phyloP scores from a whole-genome alignment of 1,139 yeast species.

The Sugiyamaella neomexicana region DNA sequence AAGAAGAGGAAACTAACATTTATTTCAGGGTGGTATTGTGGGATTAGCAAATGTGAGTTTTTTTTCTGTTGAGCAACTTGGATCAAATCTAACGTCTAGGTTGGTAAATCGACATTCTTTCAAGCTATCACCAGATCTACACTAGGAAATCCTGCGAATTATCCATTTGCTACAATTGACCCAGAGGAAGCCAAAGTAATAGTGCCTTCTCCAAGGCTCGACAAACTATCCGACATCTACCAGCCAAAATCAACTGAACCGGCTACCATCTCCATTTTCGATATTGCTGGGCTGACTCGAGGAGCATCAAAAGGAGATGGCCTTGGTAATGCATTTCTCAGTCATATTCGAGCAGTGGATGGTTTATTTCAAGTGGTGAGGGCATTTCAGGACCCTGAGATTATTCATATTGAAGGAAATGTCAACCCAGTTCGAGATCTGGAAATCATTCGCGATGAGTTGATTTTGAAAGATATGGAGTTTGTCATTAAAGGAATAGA shows the following conservation, averaged over 20 bases:
- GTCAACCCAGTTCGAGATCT: constrained; percentile 90
- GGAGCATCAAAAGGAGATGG: constrained; percentile 98
- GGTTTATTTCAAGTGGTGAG: constrained; percentile 95
- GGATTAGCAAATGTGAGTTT: constrained; percentile 71
- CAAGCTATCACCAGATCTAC: constrained; percentile 76
- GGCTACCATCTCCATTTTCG: constrained; percentile 85
- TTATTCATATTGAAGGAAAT: constrained; percentile 91
- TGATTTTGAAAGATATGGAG: constrained; percentile 91
- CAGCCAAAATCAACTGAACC: constrained; percentile 74
- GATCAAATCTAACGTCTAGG: constrained; percentile 35
- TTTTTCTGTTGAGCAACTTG: not conserved
- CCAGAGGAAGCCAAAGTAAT: constrained; percentile 96
- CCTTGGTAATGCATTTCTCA: constrained; percentile 91
- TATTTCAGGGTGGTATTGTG: constrained; percentile 63
- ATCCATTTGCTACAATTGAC: constrained; percentile 95
- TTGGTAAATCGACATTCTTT: constrained; percentile 78
- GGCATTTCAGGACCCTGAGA: constrained; percentile 91
- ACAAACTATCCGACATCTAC: constrained; percentile 64
- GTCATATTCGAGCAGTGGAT: constrained; percentile 94
- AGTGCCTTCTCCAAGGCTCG: constrained; percentile 87
- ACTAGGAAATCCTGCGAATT: constrained; percentile 93
- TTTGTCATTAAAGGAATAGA: constrained; percentile 84
- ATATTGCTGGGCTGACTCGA: constrained; percentile 93
- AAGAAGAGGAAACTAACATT: constrained; percentile 11
- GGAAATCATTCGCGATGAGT: constrained; percentile 82